Evolutionary conservation across 495 filamentous ascomycete species (phyloP), one percentile per base, ranked within the genome.

Genomic region (Daldinia concentrica): DNA sequence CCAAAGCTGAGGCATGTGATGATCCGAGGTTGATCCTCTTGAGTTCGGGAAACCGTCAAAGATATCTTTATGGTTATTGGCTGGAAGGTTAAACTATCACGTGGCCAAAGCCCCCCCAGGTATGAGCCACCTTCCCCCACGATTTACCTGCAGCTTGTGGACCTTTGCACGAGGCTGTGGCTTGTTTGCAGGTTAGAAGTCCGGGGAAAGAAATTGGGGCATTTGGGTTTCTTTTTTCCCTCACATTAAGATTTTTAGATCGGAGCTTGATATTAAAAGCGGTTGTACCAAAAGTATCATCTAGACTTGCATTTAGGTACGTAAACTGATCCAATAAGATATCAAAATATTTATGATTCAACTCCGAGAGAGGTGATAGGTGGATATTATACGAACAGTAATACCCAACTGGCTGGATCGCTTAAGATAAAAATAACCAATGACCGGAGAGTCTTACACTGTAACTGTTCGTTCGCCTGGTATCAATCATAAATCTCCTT

Each of bases 1-100:
- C 50, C 26, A 37, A 34, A 57, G 58, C 58, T 66, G 63, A 71
- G 68, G 68, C 72, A 74, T 74, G 72, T 74, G 72, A 74, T 58
- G 51, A 52, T 22, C 72, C 72, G 72, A 74, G 72, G 72, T 71
- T 63, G 71, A 62, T 68, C 62, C 62, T 45, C 27, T 41, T 41
- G 22, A 64, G 24, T 12, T 58, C n/a, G 36, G 34, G n/a, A 43
- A 48, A 24, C 43, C 43, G 19, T 24, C 43, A 12, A 14, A 1
- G 43, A 19, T 24, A 22, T 22, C 43, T 48, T 48, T 48, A 9
- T 11, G 43, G 17, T 24, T 48, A 48, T 48, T 48, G 43, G 43
- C 9, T 48, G 22, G 24, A 48, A 48, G 17, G 19, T 39, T 26
- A 66, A 19, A n/a, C 15, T n/a, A 51, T 67, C 55, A 68, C 58